Evolutionary conservation across 441 rosid genomes (phyloP).

Genomic region (Pelargonium citronellum): DNA sequence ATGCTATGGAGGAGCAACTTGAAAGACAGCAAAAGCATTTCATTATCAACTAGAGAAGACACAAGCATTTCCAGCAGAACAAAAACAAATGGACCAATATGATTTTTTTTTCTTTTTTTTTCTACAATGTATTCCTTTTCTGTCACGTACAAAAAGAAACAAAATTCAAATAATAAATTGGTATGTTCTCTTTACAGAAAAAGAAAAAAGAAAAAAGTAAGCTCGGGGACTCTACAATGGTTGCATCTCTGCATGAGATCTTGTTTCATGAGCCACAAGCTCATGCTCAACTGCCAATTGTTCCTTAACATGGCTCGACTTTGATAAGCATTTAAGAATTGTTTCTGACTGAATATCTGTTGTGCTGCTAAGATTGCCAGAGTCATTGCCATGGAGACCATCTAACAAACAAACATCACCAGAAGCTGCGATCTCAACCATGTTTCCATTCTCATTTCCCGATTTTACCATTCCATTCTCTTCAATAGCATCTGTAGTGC

Average conservation of each 20-base stretch:
- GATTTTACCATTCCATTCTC: slow-evolving; percentile 15
- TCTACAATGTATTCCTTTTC: too few relatives aligned
- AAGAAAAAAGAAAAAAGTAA: too few relatives aligned
- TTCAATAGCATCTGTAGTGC: slow-evolving; percentile 7
- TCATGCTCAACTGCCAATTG: slow-evolving; percentile 15
- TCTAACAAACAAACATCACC: slow-evolving; percentile 5
- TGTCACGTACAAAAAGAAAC: too few relatives aligned
- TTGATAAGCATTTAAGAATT: slow-evolving; percentile 9
- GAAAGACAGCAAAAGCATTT: too few relatives aligned
- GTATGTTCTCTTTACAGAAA: too few relatives aligned
- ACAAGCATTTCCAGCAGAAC: too few relatives aligned
- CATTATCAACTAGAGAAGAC: too few relatives aligned
- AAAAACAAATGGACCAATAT: too few relatives aligned
- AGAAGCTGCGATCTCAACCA: slow-evolving; percentile 11
- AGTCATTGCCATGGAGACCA: slow-evolving; percentile 4
- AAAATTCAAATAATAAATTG: too few relatives aligned
- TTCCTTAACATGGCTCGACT: background rate
- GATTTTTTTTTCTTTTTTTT: too few relatives aligned
- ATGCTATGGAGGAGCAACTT: too few relatives aligned
- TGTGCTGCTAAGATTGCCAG: slow-evolving; percentile 1
- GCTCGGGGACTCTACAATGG: too few relatives aligned
- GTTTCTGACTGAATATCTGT: slow-evolving; percentile 14
- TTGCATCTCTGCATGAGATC: background rate
- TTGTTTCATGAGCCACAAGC: slow-evolving; percentile 19
- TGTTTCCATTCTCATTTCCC: slow-evolving; percentile 14